phyloP scores from a whole-genome alignment of 139 green algal genomes.

The Chlorella sorokiniana region DNA sequence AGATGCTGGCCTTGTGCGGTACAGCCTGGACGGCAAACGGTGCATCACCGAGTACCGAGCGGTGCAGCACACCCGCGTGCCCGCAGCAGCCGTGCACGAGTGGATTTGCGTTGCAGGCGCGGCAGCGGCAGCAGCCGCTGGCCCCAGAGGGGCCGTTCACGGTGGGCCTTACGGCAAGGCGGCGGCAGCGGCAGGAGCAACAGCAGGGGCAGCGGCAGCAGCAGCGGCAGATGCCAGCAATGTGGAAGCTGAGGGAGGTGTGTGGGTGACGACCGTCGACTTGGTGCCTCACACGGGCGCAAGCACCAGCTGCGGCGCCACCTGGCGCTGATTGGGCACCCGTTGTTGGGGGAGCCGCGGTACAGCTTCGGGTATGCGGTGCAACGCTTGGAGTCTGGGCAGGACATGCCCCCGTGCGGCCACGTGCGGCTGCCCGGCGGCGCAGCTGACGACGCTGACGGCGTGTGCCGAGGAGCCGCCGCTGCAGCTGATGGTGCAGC shows the following conservation, averaged over 20 bases:
- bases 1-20: slow-evolving; percentile 46
- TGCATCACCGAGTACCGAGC: slow-evolving; percentile 40
- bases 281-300: slow-evolving; percentile 69
- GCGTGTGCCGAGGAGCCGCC: not conserved
- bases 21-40: slow-evolving; percentile 30
- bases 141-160: too few relatives aligned
- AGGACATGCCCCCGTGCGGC: not conserved
- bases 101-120: not conserved
- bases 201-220: not conserved
- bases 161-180: not conserved
- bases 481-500: not conserved
- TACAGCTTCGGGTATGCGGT: slow-evolving; percentile 48
- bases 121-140: not conserved
- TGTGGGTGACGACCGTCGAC: slow-evolving; percentile 55
- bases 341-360: slow-evolving; percentile 63
- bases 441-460: not conserved
- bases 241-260: slow-evolving; percentile 7
- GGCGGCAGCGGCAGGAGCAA: not conserved
- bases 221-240: not conserved
- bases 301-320: slow-evolving; percentile 81
- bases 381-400: slow-evolving; percentile 2
- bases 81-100: not conserved
- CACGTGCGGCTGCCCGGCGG: not conserved
- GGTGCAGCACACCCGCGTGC: slow-evolving; percentile 3
- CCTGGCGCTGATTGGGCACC: slow-evolving; percentile 66